A percentile compares a stretch with the other conserved stretches of the same genome.
phyloP scores from a whole-genome alignment of 73 alveolate genomes.

The Uronychia binucleata region DNA sequence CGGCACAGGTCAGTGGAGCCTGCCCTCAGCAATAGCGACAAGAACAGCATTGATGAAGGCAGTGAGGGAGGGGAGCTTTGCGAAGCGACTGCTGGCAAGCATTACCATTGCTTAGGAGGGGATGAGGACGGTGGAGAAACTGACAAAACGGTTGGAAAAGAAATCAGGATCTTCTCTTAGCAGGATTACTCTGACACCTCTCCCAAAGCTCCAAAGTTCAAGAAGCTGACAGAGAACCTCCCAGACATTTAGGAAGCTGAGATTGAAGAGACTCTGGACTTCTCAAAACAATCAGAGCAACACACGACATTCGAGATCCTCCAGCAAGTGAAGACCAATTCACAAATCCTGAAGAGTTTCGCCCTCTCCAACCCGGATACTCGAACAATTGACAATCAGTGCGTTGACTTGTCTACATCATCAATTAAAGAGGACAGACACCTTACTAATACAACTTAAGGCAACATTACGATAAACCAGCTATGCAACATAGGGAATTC shows the following conservation, averaged over 20 bases:
- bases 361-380: neutral
- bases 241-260: neutral
- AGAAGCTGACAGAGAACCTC: neutral
- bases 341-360: neutral
- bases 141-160: neutral
- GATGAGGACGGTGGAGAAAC: neutral
- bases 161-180: neutral
- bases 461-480: too few species aligned
- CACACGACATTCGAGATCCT: neutral
- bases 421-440: neutral
- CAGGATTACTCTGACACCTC: neutral
- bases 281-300: neutral
- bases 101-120: neutral
- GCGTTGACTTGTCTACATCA: neutral
- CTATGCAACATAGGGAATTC: neutral
- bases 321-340: neutral
- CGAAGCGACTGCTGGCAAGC: neutral
- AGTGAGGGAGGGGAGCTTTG: neutral
- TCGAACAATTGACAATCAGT: neutral
- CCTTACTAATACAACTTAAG: too few species aligned
- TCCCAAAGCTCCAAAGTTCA: neutral
- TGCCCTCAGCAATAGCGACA: neutral
- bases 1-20: neutral
- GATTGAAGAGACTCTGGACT: neutral
- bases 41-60: neutral